Evolutionary conservation across 2,329 filamentous ascomycete species (phyloP), one percentile per base, ranked within the genome.

Genomic region (Cylindrodendrum hubeiense): DNA sequence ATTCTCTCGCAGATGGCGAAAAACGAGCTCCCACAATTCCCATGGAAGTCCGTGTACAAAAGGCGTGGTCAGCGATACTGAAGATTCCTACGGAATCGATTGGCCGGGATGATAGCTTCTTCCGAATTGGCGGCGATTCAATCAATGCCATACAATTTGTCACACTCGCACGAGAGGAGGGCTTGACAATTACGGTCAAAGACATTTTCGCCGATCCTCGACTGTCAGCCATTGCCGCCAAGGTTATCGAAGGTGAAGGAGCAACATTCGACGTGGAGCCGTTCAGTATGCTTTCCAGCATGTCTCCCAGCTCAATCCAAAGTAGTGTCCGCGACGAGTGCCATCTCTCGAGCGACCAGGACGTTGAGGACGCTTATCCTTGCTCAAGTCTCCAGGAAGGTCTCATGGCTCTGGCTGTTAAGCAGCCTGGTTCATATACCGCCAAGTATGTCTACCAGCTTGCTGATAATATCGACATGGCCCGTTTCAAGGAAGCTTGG

Each of bases 381-480:
- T 79, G 77, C 63, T 77, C 79, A 0, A 67, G 76, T 1, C 58
- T 81, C 0, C 80, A 82, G 37, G 76, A 77, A 60, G 78, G 79
- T 2, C 70, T 82, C 3, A 65, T 82, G 22, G 71, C 65, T 6
- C 37, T 66, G 17, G 56, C 63, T 30, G 50, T 53, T 17, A 63
- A 63, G 53, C 63, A 54, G 21, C 44, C 60, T 30, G 60, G 61
- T 10, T 54, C 50, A 19, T 68, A 68, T 28, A 59, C 62, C 26
- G 58, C 55, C 21, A 60, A 61, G 46, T 39, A 49, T 22, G 54
- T 63, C 17, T 47, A 56, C 15, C 19, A 28, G 5, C 22, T 60
- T 34, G 43, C 46, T 12, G 13, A 39, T 8, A 52, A 50, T 46
- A 56, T 54, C 19, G 30, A 57, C 6, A 24, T 13, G 15, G 12